Evolutionary conservation across 441 rosid species (phyloP).

Genomic region (Gossypium davidsonii): DNA sequence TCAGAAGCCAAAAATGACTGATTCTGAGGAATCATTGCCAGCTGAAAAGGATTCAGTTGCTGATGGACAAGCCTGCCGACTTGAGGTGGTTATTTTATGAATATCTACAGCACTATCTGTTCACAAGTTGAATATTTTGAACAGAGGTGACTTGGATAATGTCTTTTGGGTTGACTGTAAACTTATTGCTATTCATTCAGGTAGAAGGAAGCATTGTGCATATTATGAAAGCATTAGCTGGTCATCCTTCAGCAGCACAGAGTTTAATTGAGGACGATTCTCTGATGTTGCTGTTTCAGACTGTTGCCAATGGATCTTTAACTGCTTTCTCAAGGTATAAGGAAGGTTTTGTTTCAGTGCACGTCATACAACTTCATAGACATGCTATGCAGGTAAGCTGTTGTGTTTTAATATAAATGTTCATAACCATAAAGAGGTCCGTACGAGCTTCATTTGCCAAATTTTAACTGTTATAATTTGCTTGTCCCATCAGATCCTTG

Average conservation of each 20-base stretch:
- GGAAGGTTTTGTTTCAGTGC: conserved; percentile 82
- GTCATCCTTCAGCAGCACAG: conserved; percentile 93
- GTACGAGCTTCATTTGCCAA: conserved; percentile 1
- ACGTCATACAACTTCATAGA: conserved; percentile 88
- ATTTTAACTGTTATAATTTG: neutral
- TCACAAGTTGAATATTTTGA: neutral
- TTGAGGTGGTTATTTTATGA: conserved; percentile 51
- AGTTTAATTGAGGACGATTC: conserved; percentile 97
- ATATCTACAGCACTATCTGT: conserved; percentile 5
- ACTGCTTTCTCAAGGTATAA: conserved; percentile 62
- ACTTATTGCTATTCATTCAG: conserved; percentile 35
- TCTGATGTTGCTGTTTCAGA: conserved; percentile 75
- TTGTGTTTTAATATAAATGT: conserved; percentile 12
- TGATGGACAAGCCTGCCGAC: conserved; percentile 49
- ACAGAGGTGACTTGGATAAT: conserved; percentile 1
- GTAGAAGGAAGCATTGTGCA: conserved; percentile 94
- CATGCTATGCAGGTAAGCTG: conserved; percentile 95
- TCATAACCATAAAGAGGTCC: conserved; percentile 1
- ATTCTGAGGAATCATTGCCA: conserved; percentile 29
- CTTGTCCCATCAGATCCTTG: conserved; percentile 63
- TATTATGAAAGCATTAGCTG: conserved; percentile 95
- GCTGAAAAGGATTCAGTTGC: conserved; percentile 39
- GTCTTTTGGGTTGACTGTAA: conserved; percentile 11
- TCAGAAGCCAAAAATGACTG: conserved; percentile 29
- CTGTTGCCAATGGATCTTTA: conserved; percentile 84